Evolutionary conservation across 208 protist species (phyloP).

Genomic region (Crithidia sp.): DNA sequence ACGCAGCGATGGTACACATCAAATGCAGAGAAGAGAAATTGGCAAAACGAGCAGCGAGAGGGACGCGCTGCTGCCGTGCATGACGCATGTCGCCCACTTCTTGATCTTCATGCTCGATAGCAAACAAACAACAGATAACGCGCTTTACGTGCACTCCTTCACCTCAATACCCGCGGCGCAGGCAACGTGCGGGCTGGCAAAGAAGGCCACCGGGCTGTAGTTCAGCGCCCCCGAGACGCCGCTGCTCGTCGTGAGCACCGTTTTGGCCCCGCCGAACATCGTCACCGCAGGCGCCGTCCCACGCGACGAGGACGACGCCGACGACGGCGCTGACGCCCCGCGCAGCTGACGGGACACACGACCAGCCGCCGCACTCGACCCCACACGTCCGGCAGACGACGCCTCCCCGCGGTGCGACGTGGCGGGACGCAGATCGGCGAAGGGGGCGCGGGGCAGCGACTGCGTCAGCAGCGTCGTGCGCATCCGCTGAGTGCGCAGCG

Average conservation of each 20-base stretch:
- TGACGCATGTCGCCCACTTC: no score
- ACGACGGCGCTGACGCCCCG: neutral
- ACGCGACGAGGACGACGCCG: neutral
- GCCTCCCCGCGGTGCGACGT: neutral
- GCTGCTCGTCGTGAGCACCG: constrained; percentile 31
- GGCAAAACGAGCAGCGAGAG: no score
- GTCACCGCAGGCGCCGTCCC: neutral
- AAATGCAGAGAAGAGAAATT: no score
- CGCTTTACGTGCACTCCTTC: constrained; percentile 19
- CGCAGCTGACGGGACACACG: neutral
- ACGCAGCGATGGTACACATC: no score
- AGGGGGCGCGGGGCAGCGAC: neutral
- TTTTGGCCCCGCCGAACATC: constrained; percentile 5
- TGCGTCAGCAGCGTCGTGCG: constrained; percentile 15
- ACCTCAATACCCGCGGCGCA: constrained; percentile 26
- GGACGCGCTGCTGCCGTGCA: no score
- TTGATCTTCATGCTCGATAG: no score
- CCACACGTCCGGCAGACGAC: neutral
- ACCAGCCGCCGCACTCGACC: no score
- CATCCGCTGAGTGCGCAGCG: constrained; percentile 18
- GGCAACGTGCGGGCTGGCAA: constrained; percentile 35
- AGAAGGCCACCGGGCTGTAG: constrained; percentile 55
- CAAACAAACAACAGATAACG: no score
- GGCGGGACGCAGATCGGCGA: neutral
- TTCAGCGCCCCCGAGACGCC: constrained; percentile 31